phyloP scores from a whole-genome alignment of 257 asterid genomes.

The Solanum arcanum region DNA sequence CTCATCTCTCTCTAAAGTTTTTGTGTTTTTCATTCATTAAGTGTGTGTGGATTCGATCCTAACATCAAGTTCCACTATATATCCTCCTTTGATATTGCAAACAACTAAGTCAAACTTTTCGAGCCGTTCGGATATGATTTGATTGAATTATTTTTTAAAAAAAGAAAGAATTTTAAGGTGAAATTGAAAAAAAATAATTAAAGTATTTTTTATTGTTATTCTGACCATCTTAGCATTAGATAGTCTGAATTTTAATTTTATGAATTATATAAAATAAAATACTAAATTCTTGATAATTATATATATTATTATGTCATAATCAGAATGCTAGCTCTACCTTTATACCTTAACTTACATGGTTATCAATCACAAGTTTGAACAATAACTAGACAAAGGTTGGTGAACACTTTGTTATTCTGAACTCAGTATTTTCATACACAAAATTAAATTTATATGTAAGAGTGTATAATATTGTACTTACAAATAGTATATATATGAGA shows the following conservation, averaged over 20 bases:
- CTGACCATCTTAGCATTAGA: background rate
- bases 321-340: background rate
- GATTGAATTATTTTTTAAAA: background rate
- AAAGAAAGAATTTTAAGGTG: background rate
- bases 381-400: background rate
- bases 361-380: background rate
- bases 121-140: background rate
- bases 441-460: too few relatives aligned
- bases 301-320: background rate
- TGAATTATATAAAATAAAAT: background rate
- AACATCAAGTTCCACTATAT: background rate
- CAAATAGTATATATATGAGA: too few relatives aligned
- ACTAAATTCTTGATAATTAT: background rate
- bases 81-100: too few relatives aligned
- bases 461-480: too few relatives aligned
- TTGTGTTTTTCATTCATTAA: too few relatives aligned
- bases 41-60: too few relatives aligned
- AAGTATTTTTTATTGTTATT: background rate
- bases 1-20: too few relatives aligned
- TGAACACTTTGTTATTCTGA: background rate
- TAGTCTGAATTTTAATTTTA: background rate
- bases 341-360: background rate
- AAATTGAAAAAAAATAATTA: background rate
- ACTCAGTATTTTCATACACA: background rate
- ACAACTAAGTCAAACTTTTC: background rate